Evolutionary conservation across 208 protist genomes (phyloP), one percentile per base, ranked within the genome.

Genomic region (Acanthamoeba royreba): DNA sequence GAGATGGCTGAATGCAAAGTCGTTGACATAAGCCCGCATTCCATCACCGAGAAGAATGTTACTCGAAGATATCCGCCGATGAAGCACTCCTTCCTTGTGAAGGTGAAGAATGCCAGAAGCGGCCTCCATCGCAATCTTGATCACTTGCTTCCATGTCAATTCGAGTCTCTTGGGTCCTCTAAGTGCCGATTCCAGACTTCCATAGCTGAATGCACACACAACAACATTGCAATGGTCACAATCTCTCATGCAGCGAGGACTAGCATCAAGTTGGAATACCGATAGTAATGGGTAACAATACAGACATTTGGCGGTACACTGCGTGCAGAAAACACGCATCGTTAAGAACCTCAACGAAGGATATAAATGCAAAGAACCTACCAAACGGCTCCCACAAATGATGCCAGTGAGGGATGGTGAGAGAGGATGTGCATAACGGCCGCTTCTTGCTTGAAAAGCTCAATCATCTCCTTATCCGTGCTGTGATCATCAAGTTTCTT

Each of bases 51-150:
- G 31, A 19, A 89, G 81, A 19, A 89, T 66, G 81, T 89, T 89
- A 52, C 81, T 45, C 49, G 81, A 58, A 45, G 81, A 58, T 17
- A 89, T 89, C 38, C 53, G 49, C 22, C 35, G 46, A 33, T 89
- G 81, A n/a, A 89, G 46, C 81, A 89, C 81, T 45, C 53, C 53
- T 40, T 89, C 81, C 81, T 66, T 35, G 81, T 89, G 81, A 4
- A 89, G 53, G 15, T 89, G 81, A 45, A 89, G 49, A n/a, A 89
- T 89, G n/a, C 81, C 81, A 2, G 47, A 15, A 3, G 72, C 72
- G 25, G 42, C 72, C 42, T 83, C 72, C 42, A 83, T 47, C 25
- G 72, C 72, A n/a, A 83, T 52, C 42, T 83, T 83, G 43, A 83
- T 35, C 31, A 83, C 72, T 43, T 83, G 72, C 72, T 83, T 83